Base-by-base conservation (phyloP, 106 monocot species). In the Phalaenopsis aphrodite region DNA sequence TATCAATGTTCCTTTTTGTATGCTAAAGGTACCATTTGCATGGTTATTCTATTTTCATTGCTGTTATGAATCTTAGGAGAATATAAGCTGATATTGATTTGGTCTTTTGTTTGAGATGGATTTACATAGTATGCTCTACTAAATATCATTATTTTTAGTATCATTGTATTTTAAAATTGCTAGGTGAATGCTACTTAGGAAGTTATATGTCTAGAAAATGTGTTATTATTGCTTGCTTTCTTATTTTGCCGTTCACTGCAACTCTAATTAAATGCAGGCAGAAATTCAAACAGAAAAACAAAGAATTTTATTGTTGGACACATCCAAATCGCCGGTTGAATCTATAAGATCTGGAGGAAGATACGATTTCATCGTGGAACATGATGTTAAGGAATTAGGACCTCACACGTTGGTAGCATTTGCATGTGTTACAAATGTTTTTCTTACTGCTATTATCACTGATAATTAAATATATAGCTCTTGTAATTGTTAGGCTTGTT, bases 361-460 rank as follows among this genome's bases (percentile, higher is more conserved):
- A 88, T 98, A 94, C 79, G 97, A 98, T 88, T 98, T 98, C 82
- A 91, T 94, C 77, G 89, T 98, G 39, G 94, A 98, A 83, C 94
- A 98, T 87, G 97, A 98, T 88, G 90, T 98, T 17, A 98, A 98
- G 85, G 97, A 98, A 88, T 61, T 98, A 72, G 97, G 97, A 42
- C 83, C 92, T 78, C 97, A 98, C 83, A 94, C 97, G 97, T 98
- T 90, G 19, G 85, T 81, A 78, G 55, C 75, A 52, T 78, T 85
- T 84, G 78, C 18, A 16, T 42, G 49, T 77, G 9, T 45, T 57
- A 2, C 15, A 43, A 39, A 18, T 14, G 16, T 56, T 1, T 55
- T 76, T 76, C 55, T 66, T 71, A 2, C 12, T 43, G 42, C 37
- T 4, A 45, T 43, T 45, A 48, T 12, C 52, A 47, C 42, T 77